Base-by-base conservation (phyloP, 1,284 basidiomycete species). In the Microbotryum intermedium region DNA sequence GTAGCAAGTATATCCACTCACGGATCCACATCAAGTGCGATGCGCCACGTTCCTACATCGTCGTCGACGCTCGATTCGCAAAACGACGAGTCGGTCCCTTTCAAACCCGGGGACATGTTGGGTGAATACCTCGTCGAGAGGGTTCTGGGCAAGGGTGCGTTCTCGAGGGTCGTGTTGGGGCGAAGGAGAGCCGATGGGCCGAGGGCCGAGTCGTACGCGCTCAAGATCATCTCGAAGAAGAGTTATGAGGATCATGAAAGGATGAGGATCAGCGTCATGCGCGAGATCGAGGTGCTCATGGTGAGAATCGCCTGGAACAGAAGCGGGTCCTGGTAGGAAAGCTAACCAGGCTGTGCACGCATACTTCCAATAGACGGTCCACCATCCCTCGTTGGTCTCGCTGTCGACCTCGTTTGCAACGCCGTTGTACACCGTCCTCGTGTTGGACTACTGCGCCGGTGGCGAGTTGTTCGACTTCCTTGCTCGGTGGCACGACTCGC, bases 211-310 rank as follows among this genome's bases (percentile, higher is more conserved):
- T 71, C 87, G 2, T 88, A 90, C 8, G 90, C 90, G 8, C 83
- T 93, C 70, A 93, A 93, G 79, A 82, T 91, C 79, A 86, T 90
- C 26, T 81, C 84, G 54, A 78, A 84, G 42, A 76, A 79, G 45
- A 68, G 78, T 26, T 83, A 80, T 67, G 77, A 79, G 46, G 74
- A 75, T 54, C 82, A 84, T 69, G 80, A 89, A 64, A 77, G 88
- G 53, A 88, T 88, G 62, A 76, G 86, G 34, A 88, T 91, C 58
- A 85, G 85, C 64, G 92, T 92, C 72, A 81, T 90, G 47, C 79
- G 90, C 28, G 90, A 93, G 75, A 89, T 90, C 13, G 88, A 91
- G 71, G 86, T 94, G 13, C 77, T 94, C 45, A 82, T 85, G 73
- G 84, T 86, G 72, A 73, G 80, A 75, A 20, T 18, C 10, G 7